Percentiles rank a stretch among this genome's conserved stretches.
These are phyloP conservation scores for Xylaria sp. DNA, from an alignment of 2,329 filamentous ascomycete genomes.

Conservation along the genomic window DNA sequence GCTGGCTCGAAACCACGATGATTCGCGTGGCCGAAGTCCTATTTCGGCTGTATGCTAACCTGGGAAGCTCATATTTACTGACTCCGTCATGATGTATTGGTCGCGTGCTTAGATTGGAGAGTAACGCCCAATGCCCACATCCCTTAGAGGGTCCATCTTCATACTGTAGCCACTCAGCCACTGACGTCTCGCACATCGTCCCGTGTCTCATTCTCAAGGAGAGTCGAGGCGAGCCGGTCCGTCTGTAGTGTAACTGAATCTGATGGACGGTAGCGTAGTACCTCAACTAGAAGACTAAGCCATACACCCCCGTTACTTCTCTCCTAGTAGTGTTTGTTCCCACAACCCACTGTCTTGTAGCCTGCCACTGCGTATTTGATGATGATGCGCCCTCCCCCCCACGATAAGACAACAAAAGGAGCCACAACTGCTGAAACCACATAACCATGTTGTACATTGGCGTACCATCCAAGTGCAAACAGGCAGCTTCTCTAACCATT, in stretches of 20 bases:
- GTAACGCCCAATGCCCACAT: constrained; percentile 18
- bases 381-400: not conserved
- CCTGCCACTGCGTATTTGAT: constrained; percentile 1
- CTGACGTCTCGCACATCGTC: constrained; percentile 12
- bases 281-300: not conserved
- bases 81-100: constrained; percentile 4
- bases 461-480: not conserved
- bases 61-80: not conserved
- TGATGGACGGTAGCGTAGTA: not conserved
- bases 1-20: constrained; percentile 16
- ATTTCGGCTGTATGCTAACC: constrained; percentile 7
- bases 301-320: constrained; percentile 11
- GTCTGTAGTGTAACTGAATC: constrained; percentile 16
- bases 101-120: constrained; percentile 9
- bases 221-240: constrained; percentile 10
- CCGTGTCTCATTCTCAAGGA: not conserved
- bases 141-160: constrained; percentile 9
- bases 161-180: constrained; percentile 27
- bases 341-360: constrained; percentile 5
- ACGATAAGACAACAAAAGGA: not conserved
- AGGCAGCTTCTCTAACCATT: not conserved
- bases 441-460: not conserved
- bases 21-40: constrained; percentile 15
- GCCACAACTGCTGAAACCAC: not conserved
- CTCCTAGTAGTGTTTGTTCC: constrained; percentile 6